Conservation (phyloP, 2,329 filamentous ascomycete genomes). For the Cladophialophora chaetospira region DNA sequence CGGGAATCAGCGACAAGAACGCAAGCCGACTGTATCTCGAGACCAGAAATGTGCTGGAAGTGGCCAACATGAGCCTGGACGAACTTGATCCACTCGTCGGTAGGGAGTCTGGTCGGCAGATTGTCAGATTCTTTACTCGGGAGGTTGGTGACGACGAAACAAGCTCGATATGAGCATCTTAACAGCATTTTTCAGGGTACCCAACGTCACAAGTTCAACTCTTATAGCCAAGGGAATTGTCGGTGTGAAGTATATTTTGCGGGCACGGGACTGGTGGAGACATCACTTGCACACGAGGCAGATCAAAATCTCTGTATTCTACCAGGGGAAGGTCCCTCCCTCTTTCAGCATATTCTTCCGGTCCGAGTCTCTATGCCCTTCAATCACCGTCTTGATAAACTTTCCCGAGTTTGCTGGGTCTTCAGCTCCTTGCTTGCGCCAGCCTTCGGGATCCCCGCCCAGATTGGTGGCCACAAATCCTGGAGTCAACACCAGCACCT, state of each 20-base stretch:
- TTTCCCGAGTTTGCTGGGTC: not conserved
- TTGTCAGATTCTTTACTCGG: slow-evolving; percentile 77
- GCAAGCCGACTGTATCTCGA: slow-evolving; percentile 71
- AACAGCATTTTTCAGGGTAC: not conserved
- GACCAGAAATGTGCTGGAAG: slow-evolving; percentile 73
- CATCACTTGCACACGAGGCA: no score
- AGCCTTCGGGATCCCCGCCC: not conserved
- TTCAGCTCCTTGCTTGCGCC: not conserved
- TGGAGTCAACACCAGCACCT: not conserved
- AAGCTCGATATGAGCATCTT: not conserved
- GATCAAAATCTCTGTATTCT: no score
- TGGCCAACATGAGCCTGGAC: slow-evolving; percentile 80
- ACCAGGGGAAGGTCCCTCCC: not conserved
- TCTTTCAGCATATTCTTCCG: not conserved
- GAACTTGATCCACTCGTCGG: slow-evolving; percentile 77
- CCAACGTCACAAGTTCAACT: not conserved
- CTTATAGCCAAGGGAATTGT: no score
- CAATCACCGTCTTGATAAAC: not conserved
- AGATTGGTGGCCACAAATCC: not conserved
- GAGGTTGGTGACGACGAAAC: slow-evolving; percentile 55
- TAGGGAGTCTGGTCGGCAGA: slow-evolving; percentile 72
- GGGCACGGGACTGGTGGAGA: no score
- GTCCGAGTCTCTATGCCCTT: not conserved
- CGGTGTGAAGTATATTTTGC: no score
- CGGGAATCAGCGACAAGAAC: slow-evolving; percentile 79